Conservation (phyloP, 2,329 filamentous ascomycete species). For the Ophiostoma ulmi region DNA sequence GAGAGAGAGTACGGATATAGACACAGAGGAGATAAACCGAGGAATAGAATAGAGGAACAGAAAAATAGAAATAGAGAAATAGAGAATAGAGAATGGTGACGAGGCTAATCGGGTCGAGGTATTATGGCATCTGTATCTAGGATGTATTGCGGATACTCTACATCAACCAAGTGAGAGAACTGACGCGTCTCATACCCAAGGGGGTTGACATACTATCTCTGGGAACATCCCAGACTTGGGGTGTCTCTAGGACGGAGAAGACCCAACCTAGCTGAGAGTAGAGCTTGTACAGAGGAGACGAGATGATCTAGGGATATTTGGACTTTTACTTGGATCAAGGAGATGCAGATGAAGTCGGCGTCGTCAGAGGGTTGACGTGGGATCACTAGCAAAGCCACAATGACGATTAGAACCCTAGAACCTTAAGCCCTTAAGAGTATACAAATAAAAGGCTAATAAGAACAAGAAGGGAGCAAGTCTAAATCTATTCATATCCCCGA, state of each 20-base stretch:
- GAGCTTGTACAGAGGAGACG: not conserved
- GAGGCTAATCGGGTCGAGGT: not conserved
- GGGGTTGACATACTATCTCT: not conserved
- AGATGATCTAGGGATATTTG: not conserved
- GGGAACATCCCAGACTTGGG: not conserved
- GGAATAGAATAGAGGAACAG: too few relatives aligned
- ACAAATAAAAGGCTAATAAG: not conserved
- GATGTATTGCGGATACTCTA: not conserved
- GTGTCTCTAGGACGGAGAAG: not conserved
- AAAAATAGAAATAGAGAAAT: too few relatives aligned
- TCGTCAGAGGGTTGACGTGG: conserved; percentile 6
- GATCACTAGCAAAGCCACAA: not conserved
- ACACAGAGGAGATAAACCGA: too few relatives aligned
- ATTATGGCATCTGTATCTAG: not conserved
- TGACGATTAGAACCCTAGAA: not conserved
- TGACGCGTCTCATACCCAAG: conserved; percentile 2
- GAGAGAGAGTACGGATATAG: too few relatives aligned
- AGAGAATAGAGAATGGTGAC: not conserved
- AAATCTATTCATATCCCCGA: not conserved
- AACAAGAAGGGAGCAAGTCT: not conserved
- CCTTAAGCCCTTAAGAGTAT: too few relatives aligned
- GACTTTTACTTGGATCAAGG: not conserved
- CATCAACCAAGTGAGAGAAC: not conserved
- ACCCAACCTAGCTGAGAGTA: not conserved
- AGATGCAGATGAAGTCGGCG: not conserved